Percentiles rank a stretch among this genome's conserved stretches.
phyloP scores from a whole-genome alignment of 495 filamentous ascomycete species.

The Astrothelium subdiscretum region DNA sequence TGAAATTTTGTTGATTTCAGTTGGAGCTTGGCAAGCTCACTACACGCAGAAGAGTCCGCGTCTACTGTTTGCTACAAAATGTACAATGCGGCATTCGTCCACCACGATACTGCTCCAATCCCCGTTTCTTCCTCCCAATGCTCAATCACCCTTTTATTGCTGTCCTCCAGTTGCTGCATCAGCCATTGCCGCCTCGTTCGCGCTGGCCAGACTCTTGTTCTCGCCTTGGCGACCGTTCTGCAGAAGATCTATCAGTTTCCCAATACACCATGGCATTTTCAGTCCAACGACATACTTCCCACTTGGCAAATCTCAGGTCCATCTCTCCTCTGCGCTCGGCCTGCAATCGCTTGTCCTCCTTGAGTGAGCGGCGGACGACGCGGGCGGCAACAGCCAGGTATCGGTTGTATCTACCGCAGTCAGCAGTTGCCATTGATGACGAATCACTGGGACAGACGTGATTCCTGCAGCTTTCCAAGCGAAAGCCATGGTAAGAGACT shows the following conservation, averaged over 20 bases:
- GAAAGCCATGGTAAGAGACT: conserved; percentile 73
- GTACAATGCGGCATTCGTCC: background rate
- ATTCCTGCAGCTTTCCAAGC: conserved; percentile 97
- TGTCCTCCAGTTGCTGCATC: conserved; percentile 18
- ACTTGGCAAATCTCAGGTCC: conserved; percentile 90
- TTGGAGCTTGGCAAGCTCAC: background rate
- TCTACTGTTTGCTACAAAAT: background rate
- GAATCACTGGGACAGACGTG: conserved; percentile 51
- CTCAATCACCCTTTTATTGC: background rate
- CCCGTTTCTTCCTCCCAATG: background rate
- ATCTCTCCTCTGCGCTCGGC: conserved; percentile 84
- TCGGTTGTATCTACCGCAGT: conserved; percentile 58
- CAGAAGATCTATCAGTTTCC: conserved; percentile 15
- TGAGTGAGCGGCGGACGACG: conserved; percentile 80
- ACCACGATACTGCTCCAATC: background rate
- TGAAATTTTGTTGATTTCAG: background rate
- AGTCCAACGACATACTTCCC: conserved; percentile 54
- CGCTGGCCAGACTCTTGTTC: conserved; percentile 56
- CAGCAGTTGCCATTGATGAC: background rate
- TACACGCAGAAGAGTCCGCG: background rate
- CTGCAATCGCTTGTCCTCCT: conserved; percentile 74
- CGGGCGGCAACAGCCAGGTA: conserved; percentile 67
- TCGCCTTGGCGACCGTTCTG: conserved; percentile 97
- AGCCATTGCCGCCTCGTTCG: conserved; percentile 53
- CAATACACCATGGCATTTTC: conserved; percentile 1